phyloP scores from a whole-genome alignment of 768 basidiomycete species.

The Suillus hirtellus region DNA sequence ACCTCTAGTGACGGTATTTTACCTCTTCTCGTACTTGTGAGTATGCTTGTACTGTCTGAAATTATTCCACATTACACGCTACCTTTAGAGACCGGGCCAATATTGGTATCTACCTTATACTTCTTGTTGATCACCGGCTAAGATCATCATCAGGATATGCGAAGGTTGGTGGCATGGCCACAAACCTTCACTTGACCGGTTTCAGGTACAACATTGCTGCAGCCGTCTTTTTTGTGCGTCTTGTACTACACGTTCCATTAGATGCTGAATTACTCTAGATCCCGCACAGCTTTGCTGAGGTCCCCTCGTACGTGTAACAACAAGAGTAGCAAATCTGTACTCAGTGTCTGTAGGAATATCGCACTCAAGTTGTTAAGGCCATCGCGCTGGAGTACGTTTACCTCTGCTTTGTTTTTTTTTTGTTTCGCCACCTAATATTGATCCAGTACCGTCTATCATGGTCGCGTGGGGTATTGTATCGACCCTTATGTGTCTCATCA shows the following conservation, averaged over 20 bases:
- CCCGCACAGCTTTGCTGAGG: slow-evolving; percentile 38
- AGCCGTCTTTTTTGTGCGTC: slow-evolving; percentile 38
- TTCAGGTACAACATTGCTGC: slow-evolving; percentile 38
- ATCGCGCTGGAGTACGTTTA: slow-evolving; percentile 37
- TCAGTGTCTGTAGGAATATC: slow-evolving; percentile 35
- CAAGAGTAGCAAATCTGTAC: neutral
- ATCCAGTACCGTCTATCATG: slow-evolving; percentile 41
- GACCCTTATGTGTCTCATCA: slow-evolving; percentile 40
- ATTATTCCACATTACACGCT: neutral
- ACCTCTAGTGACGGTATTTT: slow-evolving; percentile 44
- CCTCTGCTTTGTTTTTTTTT: neutral
- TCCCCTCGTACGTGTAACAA: slow-evolving; percentile 36
- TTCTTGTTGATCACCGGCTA: neutral
- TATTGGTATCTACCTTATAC: slow-evolving; percentile 30
- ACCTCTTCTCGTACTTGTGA: slow-evolving; percentile 48
- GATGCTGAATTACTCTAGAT: slow-evolving; percentile 24
- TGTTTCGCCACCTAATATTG: slow-evolving; percentile 16
- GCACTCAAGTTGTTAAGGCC: slow-evolving; percentile 36
- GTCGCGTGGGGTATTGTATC: slow-evolving; percentile 40
- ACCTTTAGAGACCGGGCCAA: slow-evolving; percentile 42
- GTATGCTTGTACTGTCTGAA: slow-evolving; percentile 17
- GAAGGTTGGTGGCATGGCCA: slow-evolving; percentile 45
- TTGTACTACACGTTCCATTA: neutral
- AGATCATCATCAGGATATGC: slow-evolving; percentile 36
- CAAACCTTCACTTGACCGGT: slow-evolving; percentile 36